Evolutionary conservation across 2,329 filamentous ascomycete species (phyloP), one percentile per base, ranked within the genome.

Genomic region (Madurella fahalii): DNA sequence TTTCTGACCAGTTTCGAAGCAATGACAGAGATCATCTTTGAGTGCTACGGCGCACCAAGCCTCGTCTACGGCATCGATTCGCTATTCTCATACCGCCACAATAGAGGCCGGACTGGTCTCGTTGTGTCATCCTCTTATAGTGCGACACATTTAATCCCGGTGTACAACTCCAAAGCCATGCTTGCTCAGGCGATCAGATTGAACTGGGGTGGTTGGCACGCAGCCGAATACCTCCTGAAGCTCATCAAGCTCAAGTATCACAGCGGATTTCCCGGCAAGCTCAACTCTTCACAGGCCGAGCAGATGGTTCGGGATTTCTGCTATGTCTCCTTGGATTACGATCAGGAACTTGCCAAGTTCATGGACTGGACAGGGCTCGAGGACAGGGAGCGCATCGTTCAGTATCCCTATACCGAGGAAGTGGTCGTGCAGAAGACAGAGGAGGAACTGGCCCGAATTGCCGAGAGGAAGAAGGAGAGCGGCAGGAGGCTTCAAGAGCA

Each of bases 1-100:
- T 67, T 25, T 54, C 50, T 45, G 17, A 40, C 51, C 54, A 34
- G 5, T 31, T 37, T 16, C 17, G 50, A 61, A 95, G 90, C 89
- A 63, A 97, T 97, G 93, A 95, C 89, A 42, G 94, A 99, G 68
- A 93, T 97, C 52, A 77, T 99, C 11, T 99, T 97, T 69, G 94
- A 99, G 72, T 95, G 91, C 72, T 99, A 99, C 71, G 83, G 84
- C 56, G 92, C 89, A 11, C 93, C 94, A 0, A 93, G 90, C 1
- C 80, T 96, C 25, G 89, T 92, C 16, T 96, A 94, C 72, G 94
- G 94, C 49, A 92, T 99, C 73, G 94, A 99, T 71, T 95, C 92
- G 11, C 82, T 99, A 32, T 99, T 99, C 74, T 95, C 93, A 17
- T 99, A 96, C 75, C 81, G 86, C 58, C 89, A 96, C 74, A 99